These are phyloP conservation scores for Nicotiana paniculata DNA, from an alignment of 257 asterid genomes.

Conservation along the genomic window DNA sequence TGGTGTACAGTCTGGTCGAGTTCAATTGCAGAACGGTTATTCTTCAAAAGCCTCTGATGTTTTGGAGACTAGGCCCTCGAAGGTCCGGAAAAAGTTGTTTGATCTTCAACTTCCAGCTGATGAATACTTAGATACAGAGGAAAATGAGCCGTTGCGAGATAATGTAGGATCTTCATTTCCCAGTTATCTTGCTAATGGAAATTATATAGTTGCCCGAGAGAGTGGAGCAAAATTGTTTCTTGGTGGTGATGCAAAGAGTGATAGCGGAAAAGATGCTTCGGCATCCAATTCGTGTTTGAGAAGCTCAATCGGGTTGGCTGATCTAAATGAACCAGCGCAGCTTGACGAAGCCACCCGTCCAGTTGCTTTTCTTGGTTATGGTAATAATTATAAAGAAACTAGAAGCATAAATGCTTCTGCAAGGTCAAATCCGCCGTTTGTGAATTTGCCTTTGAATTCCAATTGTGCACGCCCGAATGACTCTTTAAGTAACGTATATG, in stretches of 20 bases:
- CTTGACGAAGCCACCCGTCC: conserved; percentile 49
- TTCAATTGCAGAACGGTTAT: conserved; percentile 40
- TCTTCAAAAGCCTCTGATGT: conserved; percentile 43
- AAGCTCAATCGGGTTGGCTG: conserved; percentile 50
- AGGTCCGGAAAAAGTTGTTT: conserved; percentile 73
- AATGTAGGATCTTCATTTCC: conserved; percentile 19
- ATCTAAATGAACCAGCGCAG: conserved; percentile 76
- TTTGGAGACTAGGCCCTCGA: conserved; percentile 65
- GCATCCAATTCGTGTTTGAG: conserved; percentile 38
- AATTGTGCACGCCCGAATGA: conserved; percentile 21
- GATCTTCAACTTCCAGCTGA: conserved; percentile 94
- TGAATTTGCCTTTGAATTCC: conserved; percentile 23
- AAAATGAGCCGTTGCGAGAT: conserved; percentile 32
- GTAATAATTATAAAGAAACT: conserved; percentile 32
- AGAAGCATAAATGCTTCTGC: conserved; percentile 33
- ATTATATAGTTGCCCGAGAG: conserved; percentile 18
- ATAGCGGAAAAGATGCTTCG: conserved; percentile 27
- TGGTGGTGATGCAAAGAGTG: conserved; percentile 22
- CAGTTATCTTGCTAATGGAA: conserved; percentile 31
- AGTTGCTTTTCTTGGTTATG: conserved; percentile 38
- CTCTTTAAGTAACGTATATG: conserved; percentile 23
- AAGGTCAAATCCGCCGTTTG: conserved; percentile 31
- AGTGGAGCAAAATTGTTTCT: conserved; percentile 18
- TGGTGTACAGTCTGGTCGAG: conserved; percentile 28
- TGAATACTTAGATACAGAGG: conserved; percentile 64